Base-by-base conservation (phyloP, 495 filamentous ascomycete genomes). In the Penicillium soppii region DNA sequence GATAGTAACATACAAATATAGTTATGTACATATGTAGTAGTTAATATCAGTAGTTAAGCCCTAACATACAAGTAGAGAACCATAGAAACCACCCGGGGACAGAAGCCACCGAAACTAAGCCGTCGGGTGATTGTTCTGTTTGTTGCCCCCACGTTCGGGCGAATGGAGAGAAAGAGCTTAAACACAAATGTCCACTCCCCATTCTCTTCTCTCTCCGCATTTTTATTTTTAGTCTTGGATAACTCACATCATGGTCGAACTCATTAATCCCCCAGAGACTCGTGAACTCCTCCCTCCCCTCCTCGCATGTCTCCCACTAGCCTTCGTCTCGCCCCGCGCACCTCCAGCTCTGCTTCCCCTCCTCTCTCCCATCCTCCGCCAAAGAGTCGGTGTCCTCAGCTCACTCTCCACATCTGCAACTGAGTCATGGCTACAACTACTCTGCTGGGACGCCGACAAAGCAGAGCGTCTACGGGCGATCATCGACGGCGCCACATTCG, bases 331-430 rank as follows among this genome's bases (percentile, higher is more conserved):
- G 29, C 79, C 85, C 39, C 74, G 82, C 47, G 90, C 92, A 5
- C 83, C 92, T 12, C 82, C 85, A 29, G 85, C 84, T 30, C 75
- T 96, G 9, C 78, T 96, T 4, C 88, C 89, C 23, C 79, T 92
- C 26, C 83, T 98, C 36, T 89, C 94, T 4, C 92, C 94, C 6
- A 94, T 97, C 38, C 82, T 97, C 3, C 87, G 92, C 43, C 92
- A 97, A 63, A 82, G 94, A 35, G 80, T 97, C 7, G 82, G 91
- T 58, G 79, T 94, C 49, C 77, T 97, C 47, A 82, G 84, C 32
- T 66, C 73, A 2, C 65, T 72, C 4, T 61, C 67, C 15, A 68
- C 77, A 1, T 80, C 85, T 20, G 74, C 80, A 43, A 72, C 77
- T 1, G 88, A 92, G 16, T 87, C 89, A 53, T 98, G 94, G 94